Base-by-base conservation (phyloP, 768 basidiomycete genomes). In the Gyrodon lividus region DNA sequence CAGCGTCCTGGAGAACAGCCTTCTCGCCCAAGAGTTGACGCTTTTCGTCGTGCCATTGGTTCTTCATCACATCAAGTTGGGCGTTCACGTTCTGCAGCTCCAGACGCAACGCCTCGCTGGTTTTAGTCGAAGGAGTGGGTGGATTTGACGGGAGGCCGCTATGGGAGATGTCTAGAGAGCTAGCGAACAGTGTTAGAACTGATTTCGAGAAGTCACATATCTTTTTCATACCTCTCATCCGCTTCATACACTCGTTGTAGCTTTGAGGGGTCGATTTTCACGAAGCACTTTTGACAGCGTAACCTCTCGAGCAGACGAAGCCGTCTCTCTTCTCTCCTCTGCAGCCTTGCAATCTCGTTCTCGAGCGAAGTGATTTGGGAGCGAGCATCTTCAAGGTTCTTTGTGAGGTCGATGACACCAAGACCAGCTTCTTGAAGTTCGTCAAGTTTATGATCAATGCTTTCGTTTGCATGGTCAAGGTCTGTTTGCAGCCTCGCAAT, bases 381-480 rank as follows among this genome's bases (percentile, higher is more conserved):
- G 7, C 86, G 79, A 8, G 88, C 86, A 57, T 90, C 87, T 51
- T 84, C 86, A 3, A 92, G 78, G 48, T 81, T 83, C 69, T 76
- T 77, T 0, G 86, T 84, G 31, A 91, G 72, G 6, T 80, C 82
- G 40, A 92, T 81, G 37, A 85, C 85, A 24, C 82, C 89, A 13
- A 86, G 67, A 5, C 91, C 91, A 0, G 86, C 84, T 50, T 92
- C 85, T 61, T 90, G 88, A 3, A 95, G 82, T 46, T 86, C 83
- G 63, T 92, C 90, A 14, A 95, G 76, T 66, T 94, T 93, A 62
- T 92, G 86, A 59, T 95, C 93, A 48, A 95, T 89, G 59, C 81
- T 87, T 31, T 87, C 84, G 63, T 95, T 92, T 9, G 91, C 92
- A 2, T 65, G 76, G 55, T 87, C 86, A 23, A 94, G 83, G 58